Percentiles rank a stretch among this genome's conserved stretches.
These are phyloP conservation scores for Dactylellina parvicollis DNA, from an alignment of 2,329 filamentous ascomycete genomes.

Conservation along the genomic window DNA sequence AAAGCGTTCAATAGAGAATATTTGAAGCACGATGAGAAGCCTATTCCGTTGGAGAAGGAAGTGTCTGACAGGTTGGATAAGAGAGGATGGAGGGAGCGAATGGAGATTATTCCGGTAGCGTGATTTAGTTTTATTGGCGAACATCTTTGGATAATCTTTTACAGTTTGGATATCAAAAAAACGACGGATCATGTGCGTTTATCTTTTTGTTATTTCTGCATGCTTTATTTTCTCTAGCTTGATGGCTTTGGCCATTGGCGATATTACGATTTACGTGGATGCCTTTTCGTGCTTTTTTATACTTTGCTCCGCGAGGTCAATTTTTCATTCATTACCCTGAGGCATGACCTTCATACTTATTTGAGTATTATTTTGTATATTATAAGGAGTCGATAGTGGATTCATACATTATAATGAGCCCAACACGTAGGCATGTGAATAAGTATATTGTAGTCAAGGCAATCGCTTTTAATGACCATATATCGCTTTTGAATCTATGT, in stretches of 20 bases:
- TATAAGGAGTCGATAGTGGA: no score
- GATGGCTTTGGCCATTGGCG: no score
- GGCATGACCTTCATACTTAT: not conserved
- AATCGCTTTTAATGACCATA: no score
- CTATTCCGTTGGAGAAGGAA: constrained; percentile 58
- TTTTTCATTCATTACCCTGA: not conserved
- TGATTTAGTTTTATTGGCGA: constrained; percentile 7
- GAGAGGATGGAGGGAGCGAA: constrained; percentile 27
- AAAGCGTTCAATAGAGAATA: constrained; percentile 99
- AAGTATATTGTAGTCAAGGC: no score
- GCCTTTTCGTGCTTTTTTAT: no score
- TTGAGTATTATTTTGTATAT: constrained; percentile 8
- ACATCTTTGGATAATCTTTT: not conserved
- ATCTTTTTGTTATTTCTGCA: no score
- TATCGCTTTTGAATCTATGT: no score
- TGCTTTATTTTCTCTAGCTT: not conserved
- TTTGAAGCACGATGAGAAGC: constrained; percentile 67
- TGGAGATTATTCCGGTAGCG: constrained; percentile 2
- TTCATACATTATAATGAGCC: no score
- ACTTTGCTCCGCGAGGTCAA: constrained; percentile 5
- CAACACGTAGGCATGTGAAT: no score
- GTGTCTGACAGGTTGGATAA: constrained; percentile 26
- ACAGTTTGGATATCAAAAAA: no score
- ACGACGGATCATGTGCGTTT: no score
- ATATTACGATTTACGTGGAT: no score